phyloP scores from a whole-genome alignment of 208 protist species.

The Trypanosoma platydactyli region DNA sequence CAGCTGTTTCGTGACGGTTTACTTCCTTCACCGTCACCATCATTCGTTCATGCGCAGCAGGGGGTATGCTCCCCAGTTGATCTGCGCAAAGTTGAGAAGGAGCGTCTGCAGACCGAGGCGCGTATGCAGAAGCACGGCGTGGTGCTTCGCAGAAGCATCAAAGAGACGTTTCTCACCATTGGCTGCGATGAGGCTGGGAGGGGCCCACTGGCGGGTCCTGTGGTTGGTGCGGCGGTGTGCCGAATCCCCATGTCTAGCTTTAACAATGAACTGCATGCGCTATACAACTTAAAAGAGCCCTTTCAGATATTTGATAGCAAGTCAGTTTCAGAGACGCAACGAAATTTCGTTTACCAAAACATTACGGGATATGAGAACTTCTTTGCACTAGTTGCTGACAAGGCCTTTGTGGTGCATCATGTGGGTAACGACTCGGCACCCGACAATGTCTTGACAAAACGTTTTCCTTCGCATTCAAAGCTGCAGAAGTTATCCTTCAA shows the following conservation, averaged over 20 bases:
- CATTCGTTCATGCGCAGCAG: slow-evolving; percentile 20
- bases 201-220: slow-evolving; percentile 86
- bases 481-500: slow-evolving; percentile 79
- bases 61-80: slow-evolving; percentile 32
- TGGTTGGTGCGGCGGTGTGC: slow-evolving; percentile 86
- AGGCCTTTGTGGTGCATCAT: slow-evolving; percentile 82
- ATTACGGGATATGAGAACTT: slow-evolving; percentile 80
- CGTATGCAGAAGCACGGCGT: slow-evolving; percentile 73
- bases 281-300: slow-evolving; percentile 78
- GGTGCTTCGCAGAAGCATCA: slow-evolving; percentile 74
- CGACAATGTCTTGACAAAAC: slow-evolving; percentile 38
- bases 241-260: slow-evolving; percentile 85
- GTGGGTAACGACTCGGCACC: slow-evolving; percentile 59
- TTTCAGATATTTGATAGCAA: slow-evolving; percentile 92
- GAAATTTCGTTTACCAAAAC: slow-evolving; percentile 77
- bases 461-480: slow-evolving; percentile 55
- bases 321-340: slow-evolving; percentile 70
- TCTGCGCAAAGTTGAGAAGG: slow-evolving; percentile 45
- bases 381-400: slow-evolving; percentile 61
- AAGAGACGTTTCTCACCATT: slow-evolving; percentile 84
- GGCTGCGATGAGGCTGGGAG: slow-evolving; percentile 90
- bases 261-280: slow-evolving; percentile 75
- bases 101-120: slow-evolving; percentile 47
- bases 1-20: slow-evolving; percentile 85
- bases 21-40: slow-evolving; percentile 45